These are phyloP conservation scores for Pelargonium myrrhifolium DNA, from an alignment of 441 rosid species.

Conservation along the genomic window DNA sequence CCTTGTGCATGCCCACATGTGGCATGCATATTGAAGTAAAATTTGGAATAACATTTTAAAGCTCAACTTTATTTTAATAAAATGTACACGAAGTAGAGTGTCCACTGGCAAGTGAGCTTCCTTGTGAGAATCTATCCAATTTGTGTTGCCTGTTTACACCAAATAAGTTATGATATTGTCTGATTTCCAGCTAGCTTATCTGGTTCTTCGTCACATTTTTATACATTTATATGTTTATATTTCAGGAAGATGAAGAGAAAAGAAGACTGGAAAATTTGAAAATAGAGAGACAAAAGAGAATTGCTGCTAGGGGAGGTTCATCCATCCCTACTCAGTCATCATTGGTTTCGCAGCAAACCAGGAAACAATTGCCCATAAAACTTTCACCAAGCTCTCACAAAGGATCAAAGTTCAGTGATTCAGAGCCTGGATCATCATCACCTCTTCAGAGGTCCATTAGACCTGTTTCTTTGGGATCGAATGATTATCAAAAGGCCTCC, in stretches of 20 bases:
- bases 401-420: constrained; percentile 79
- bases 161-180: constrained; percentile 1
- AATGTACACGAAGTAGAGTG: constrained; percentile 1
- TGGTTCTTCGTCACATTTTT: constrained; percentile 8
- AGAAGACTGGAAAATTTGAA: constrained; percentile 80
- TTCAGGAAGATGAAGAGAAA: constrained; percentile 74
- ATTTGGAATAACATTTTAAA: neutral
- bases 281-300: constrained; percentile 86
- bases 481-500: constrained; percentile 39
- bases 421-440: constrained; percentile 66
- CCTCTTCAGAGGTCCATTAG: constrained; percentile 58
- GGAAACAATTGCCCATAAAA: constrained; percentile 50
- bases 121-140: neutral
- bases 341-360: constrained; percentile 35
- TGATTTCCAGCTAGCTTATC: constrained; percentile 2
- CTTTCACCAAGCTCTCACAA: constrained; percentile 58
- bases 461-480: constrained; percentile 45
- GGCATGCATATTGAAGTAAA: neutral
- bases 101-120: neutral
- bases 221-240: constrained; percentile 6
- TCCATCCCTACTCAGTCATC: constrained; percentile 36
- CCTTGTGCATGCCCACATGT: neutral
- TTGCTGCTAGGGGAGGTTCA: constrained; percentile 65
- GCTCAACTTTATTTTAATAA: too few species aligned
- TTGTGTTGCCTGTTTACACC: constrained; percentile 7